A percentile compares a stretch with the other conserved stretches of the same genome.
phyloP scores from a whole-genome alignment of 805 yeast species.

The Saturnispora bothae region DNA sequence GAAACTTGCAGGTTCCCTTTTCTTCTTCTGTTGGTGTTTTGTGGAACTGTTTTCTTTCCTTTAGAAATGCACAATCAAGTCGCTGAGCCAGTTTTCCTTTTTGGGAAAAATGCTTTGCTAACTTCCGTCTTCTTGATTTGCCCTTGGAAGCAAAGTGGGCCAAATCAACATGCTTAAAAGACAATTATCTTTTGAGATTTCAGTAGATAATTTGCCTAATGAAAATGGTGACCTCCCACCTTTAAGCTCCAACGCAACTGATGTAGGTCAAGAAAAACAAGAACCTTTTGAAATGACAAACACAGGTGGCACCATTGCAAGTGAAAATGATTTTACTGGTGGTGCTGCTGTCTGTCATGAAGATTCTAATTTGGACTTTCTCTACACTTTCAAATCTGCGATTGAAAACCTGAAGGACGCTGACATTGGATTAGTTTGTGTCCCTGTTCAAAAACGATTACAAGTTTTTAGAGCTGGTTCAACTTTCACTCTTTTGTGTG shows the following conservation, averaged over 20 bases:
- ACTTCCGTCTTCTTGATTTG: not conserved
- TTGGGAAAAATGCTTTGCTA: not conserved
- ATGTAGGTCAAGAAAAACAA: not conserved
- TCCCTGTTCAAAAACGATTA: conserved; percentile 23
- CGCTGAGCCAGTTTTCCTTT: not conserved
- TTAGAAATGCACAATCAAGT: conserved; percentile 45
- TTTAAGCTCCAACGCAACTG: not conserved
- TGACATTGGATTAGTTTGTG: conserved; percentile 22
- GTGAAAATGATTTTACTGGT: not conserved
- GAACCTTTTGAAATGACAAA: not conserved
- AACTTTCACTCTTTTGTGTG: conserved; percentile 70
- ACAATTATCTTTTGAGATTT: conserved; percentile 2
- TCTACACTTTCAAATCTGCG: conserved; percentile 24
- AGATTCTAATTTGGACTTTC: conserved; percentile 11
- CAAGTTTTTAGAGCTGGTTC: conserved; percentile 47
- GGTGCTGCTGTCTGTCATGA: conserved; percentile 7
- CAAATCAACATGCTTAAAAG: conserved; percentile 5
- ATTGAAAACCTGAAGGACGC: conserved; percentile 17
- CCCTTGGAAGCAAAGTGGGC: not conserved
- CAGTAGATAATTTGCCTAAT: conserved; percentile 1
- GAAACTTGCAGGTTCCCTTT: conserved; percentile 78
- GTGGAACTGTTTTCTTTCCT: conserved; percentile 89
- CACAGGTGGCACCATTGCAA: conserved; percentile 1
- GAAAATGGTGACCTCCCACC: not conserved
- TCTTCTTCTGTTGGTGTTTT: conserved; percentile 76